A percentile compares a stretch with the other conserved stretches of the same genome.
phyloP scores from a whole-genome alignment of 1,284 basidiomycete species.

The Anthracocystis panici-leucophaei region DNA sequence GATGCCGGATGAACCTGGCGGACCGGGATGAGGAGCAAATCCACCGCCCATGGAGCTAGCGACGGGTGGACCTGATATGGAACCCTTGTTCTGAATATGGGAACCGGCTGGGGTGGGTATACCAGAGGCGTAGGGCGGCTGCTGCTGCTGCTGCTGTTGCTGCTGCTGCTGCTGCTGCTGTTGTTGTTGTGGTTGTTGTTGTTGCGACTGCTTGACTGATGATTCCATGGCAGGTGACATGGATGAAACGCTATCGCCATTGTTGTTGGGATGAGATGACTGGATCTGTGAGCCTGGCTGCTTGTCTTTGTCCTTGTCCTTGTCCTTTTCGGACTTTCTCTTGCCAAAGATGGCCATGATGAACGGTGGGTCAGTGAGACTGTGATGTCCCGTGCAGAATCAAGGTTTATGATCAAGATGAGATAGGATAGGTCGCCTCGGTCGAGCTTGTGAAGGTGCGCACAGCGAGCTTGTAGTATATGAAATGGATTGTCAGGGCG shows the following conservation, averaged over 20 bases:
- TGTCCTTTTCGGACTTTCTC: conserved; percentile 63
- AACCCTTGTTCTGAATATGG: conserved; percentile 50
- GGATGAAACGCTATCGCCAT: conserved; percentile 45
- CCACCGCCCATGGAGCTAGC: conserved; percentile 42
- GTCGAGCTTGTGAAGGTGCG: no score
- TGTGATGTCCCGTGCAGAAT: background rate
- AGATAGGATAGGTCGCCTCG: no score
- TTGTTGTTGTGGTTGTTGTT: conserved; percentile 29
- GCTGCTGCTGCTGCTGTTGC: conserved; percentile 36
- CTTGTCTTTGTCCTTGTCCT: conserved; percentile 43
- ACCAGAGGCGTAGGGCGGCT: conserved; percentile 33
- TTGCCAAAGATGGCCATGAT: conserved; percentile 67
- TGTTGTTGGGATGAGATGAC: conserved; percentile 20
- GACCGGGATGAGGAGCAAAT: conserved; percentile 29
- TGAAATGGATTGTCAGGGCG: no score
- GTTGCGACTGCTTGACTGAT: conserved; percentile 28
- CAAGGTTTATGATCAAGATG: background rate
- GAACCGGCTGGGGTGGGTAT: conserved; percentile 41
- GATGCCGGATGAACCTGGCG: conserved; percentile 33
- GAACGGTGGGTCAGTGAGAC: background rate
- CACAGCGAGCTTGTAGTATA: no score
- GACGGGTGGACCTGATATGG: conserved; percentile 38
- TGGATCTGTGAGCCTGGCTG: conserved; percentile 16
- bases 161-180: conserved; percentile 29
- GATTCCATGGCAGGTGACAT: conserved; percentile 46